A percentile compares a stretch with the other conserved stretches of the same genome.
These are phyloP conservation scores for Cercospora zeina DNA, from an alignment of 2,329 filamentous ascomycete species.

Conservation along the genomic window DNA sequence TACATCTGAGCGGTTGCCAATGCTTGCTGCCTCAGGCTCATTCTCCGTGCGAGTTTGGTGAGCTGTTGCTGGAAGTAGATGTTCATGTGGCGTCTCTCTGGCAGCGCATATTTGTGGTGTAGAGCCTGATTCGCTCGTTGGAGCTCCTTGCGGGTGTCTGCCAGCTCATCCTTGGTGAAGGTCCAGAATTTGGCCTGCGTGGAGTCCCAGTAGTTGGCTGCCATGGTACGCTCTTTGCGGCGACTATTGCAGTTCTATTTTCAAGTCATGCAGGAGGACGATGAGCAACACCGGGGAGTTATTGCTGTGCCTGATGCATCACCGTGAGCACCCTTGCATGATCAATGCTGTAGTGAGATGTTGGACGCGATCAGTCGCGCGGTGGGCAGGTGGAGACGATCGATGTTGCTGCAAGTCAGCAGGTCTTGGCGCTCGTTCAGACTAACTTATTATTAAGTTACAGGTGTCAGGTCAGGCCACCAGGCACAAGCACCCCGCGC, in stretches of 20 bases:
- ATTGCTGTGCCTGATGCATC: neutral
- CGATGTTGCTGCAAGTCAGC: neutral
- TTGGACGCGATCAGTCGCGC: too few relatives aligned
- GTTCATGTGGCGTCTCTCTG: conserved; percentile 76
- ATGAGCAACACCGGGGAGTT: neutral
- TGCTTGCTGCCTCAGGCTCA: conserved; percentile 84
- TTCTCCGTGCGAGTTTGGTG: conserved; percentile 76
- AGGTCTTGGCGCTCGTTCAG: conserved; percentile 6
- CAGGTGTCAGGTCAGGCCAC: too few relatives aligned
- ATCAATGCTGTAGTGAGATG: too few relatives aligned
- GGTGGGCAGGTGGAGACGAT: neutral
- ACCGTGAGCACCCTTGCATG: neutral
- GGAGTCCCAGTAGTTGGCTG: conserved; percentile 95
- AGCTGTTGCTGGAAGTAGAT: conserved; percentile 93
- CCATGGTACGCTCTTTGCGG: conserved; percentile 58
- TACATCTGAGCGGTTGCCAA: conserved; percentile 94
- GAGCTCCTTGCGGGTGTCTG: conserved; percentile 71
- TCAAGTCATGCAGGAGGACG: neutral
- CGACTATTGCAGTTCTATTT: neutral
- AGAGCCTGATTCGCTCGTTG: conserved; percentile 70
- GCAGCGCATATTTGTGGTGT: conserved; percentile 76
- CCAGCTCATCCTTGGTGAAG: conserved; percentile 79
- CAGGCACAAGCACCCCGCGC: neutral
- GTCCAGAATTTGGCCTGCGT: conserved; percentile 89
- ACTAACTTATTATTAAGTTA: too few relatives aligned